phyloP scores from a whole-genome alignment of 2,329 filamentous ascomycete genomes.

The Claviceps pusilla region DNA sequence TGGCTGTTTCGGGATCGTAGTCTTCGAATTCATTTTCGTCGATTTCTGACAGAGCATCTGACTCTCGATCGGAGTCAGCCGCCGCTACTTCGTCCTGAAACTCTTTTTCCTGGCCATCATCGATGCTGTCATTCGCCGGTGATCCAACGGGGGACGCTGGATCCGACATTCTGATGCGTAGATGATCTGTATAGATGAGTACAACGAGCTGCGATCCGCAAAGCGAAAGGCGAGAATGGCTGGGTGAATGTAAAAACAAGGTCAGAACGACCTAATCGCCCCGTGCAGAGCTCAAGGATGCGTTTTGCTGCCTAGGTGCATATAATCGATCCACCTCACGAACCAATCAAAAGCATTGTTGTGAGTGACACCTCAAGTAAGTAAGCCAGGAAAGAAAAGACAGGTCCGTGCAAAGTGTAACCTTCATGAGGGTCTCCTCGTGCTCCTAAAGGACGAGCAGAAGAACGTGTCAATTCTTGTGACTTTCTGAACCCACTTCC shows the following conservation, averaged over 20 bases:
- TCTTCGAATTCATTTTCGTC: constrained; percentile 57
- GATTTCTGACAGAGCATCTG: constrained; percentile 49
- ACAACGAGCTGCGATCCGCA: not conserved
- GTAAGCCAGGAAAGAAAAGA: not conserved
- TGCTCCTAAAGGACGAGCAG: not conserved
- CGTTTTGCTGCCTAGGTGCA: not conserved
- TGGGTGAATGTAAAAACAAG: not conserved
- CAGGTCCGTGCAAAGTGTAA: not conserved
- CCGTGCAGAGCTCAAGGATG: not conserved
- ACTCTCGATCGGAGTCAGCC: constrained; percentile 38
- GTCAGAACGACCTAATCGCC: not conserved
- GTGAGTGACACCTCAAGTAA: too few relatives aligned
- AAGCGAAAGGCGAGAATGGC: not conserved
- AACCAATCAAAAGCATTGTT: not conserved
- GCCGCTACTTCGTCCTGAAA: constrained; percentile 26
- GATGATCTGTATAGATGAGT: not conserved
- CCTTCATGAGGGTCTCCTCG: not conserved
- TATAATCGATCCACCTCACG: not conserved
- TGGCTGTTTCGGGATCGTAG: constrained; percentile 49
- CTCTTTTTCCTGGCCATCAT: constrained; percentile 28
- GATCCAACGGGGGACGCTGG: constrained; percentile 26
- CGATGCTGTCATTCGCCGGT: constrained; percentile 20
- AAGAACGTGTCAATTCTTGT: not conserved
- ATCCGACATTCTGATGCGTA: constrained; percentile 28
- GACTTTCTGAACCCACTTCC: not conserved